These are phyloP conservation scores for Venturia effusa DNA, from an alignment of 2,329 filamentous ascomycete genomes.

Conservation along the genomic window DNA sequence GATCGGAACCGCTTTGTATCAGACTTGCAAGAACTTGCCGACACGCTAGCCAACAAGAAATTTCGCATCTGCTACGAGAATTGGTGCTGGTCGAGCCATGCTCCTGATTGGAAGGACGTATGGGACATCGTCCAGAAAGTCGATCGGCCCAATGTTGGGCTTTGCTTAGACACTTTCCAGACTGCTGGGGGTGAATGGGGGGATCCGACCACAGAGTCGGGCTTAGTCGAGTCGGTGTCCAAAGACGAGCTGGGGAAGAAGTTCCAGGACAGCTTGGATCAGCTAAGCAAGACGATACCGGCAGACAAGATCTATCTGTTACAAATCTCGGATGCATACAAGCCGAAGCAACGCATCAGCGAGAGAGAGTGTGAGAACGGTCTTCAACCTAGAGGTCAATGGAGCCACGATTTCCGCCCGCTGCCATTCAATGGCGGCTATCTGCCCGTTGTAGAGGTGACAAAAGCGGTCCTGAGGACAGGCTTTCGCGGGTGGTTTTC, in stretches of 20 bases:
- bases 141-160: conserved; percentile 54
- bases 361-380: conserved; percentile 42
- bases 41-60: conserved; percentile 45
- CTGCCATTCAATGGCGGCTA: conserved; percentile 62
- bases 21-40: conserved; percentile 54
- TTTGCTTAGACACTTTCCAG: conserved; percentile 73
- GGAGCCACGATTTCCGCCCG: conserved; percentile 62
- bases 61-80: conserved; percentile 66
- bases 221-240: conserved; percentile 40
- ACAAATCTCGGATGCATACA: conserved; percentile 67
- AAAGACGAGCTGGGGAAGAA: conserved; percentile 36
- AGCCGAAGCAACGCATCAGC: conserved; percentile 44
- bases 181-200: conserved; percentile 62
- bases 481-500: conserved; percentile 58
- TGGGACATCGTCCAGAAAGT: conserved; percentile 58
- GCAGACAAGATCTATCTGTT: conserved; percentile 62
- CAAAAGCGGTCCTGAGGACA: conserved; percentile 54
- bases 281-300: conserved; percentile 48
- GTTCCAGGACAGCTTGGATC: conserved; percentile 44
- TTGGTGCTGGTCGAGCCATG: conserved; percentile 69
- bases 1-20: conserved; percentile 41
- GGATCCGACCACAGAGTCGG: conserved; percentile 55
- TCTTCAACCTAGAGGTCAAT: conserved; percentile 49
- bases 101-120: conserved; percentile 56
- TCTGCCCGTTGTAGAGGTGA: conserved; percentile 54